Evolutionary conservation across 2,329 filamentous ascomycete species (phyloP).

Genomic region (Colletotrichum nymphaeae): DNA sequence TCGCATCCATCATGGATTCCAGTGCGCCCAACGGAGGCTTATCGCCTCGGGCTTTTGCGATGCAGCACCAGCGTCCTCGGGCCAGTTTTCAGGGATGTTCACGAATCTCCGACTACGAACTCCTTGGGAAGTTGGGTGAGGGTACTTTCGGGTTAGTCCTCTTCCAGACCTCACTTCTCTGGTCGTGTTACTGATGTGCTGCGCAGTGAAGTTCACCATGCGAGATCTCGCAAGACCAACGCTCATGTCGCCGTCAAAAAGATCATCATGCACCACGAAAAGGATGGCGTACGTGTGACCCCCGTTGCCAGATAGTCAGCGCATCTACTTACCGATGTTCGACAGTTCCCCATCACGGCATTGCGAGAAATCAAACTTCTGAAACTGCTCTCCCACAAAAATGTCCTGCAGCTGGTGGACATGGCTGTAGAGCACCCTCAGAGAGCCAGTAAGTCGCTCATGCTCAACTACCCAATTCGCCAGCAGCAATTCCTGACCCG

Average conservation of each 20-base stretch:
- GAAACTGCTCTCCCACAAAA: conserved; percentile 92
- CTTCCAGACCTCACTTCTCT: background rate
- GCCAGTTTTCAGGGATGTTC: conserved; percentile 86
- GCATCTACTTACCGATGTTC: conserved; percentile 30
- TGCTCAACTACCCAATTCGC: conserved; percentile 4
- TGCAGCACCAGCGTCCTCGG: conserved; percentile 65
- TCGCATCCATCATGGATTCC: conserved; percentile 29
- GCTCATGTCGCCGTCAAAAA: conserved; percentile 92
- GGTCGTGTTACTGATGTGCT: background rate
- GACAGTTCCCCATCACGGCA: conserved; percentile 93
- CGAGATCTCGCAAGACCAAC: conserved; percentile 79
- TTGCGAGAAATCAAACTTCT: conserved; percentile 97
- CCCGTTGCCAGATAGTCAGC: background rate
- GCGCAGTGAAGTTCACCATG: conserved; percentile 87
- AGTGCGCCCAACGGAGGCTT: conserved; percentile 45
- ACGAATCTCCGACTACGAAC: conserved; percentile 81
- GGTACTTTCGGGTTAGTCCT: conserved; percentile 86
- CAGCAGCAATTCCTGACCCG: conserved; percentile 39
- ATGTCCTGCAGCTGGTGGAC: conserved; percentile 88
- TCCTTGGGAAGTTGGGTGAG: conserved; percentile 88
- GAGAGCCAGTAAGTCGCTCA: conserved; percentile 63
- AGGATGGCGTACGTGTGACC: conserved; percentile 78
- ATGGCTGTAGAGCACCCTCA: conserved; percentile 90
- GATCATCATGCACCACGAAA: conserved; percentile 99
- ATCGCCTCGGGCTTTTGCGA: conserved; percentile 67